A percentile compares a stretch with the other conserved stretches of the same genome.
phyloP scores from a whole-genome alignment of 2,329 filamentous ascomycete species.

The Bipolaris zeicola region DNA sequence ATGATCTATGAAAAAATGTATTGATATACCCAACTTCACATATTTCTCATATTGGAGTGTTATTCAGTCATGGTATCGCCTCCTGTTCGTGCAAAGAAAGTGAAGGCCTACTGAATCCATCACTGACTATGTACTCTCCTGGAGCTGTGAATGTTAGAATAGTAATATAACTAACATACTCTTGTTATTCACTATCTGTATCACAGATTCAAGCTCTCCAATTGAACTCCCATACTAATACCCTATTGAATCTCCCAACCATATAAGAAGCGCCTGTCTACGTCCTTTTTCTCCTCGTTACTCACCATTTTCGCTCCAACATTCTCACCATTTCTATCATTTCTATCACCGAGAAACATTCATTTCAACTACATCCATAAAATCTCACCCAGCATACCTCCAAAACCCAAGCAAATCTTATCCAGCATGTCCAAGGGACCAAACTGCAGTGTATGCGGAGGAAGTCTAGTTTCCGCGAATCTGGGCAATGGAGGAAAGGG shows the following conservation, averaged over 20 bases:
- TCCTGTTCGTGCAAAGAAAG: neutral
- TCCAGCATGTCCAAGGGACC: neutral
- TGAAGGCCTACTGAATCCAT: neutral
- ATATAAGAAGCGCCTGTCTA: neutral
- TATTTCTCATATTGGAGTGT: neutral
- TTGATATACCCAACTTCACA: neutral
- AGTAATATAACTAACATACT: neutral
- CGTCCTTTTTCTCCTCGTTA: neutral
- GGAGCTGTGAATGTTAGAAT: neutral
- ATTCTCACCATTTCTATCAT: neutral
- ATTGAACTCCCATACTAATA: neutral
- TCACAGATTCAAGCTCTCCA: neutral
- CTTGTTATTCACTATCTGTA: fast-evolving
- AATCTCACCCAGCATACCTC: neutral
- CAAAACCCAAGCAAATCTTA: neutral
- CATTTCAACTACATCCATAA: neutral
- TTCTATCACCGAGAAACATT: too few species aligned
- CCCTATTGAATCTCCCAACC: neutral
- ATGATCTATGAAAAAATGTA: neutral
- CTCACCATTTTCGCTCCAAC: neutral
- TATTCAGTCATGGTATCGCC: neutral
- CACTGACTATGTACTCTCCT: neutral
- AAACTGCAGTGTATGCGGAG: neutral
- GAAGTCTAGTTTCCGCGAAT: neutral
- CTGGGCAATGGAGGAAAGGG: neutral